Evolutionary conservation across 2,329 filamentous ascomycete genomes (phyloP).

Genomic region (Hypoxylon sp.): DNA sequence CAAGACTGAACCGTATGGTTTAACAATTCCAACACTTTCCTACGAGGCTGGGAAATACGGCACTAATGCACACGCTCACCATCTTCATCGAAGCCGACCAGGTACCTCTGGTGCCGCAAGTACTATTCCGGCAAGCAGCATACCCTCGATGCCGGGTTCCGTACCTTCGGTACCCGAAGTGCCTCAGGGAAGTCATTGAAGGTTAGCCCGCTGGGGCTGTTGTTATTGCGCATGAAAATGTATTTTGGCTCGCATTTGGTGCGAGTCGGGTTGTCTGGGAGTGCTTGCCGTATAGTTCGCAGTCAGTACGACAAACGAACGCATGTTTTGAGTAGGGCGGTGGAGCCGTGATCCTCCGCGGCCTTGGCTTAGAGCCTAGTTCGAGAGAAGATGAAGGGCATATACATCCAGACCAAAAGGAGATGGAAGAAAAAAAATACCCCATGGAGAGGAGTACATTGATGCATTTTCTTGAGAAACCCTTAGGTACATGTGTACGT

Average conservation of each 20-base stretch:
- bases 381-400: constrained; percentile 2
- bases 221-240: constrained; percentile 5
- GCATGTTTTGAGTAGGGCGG: neutral
- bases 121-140: constrained; percentile 44
- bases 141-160: constrained; percentile 40
- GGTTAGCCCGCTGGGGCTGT: constrained; percentile 11
- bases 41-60: constrained; percentile 53
- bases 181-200: constrained; percentile 37
- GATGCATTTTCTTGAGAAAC: constrained; percentile 18
- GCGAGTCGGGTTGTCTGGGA: constrained; percentile 1
- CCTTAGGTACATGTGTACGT: constrained; percentile 24
- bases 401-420: constrained; percentile 11
- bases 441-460: constrained; percentile 28
- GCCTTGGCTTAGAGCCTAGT: constrained; percentile 1
- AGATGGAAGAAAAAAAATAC: constrained; percentile 34
- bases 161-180: constrained; percentile 49
- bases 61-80: constrained; percentile 46
- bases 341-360: constrained; percentile 14
- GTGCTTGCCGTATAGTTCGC: constrained; percentile 1
- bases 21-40: constrained; percentile 82
- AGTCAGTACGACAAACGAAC: constrained; percentile 7
- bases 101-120: constrained; percentile 46
- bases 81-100: constrained; percentile 50
- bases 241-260: neutral
- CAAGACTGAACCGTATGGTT: constrained; percentile 84